phyloP scores from a whole-genome alignment of 2,329 filamentous ascomycete genomes.

The Conoideocrella luteorostrata region DNA sequence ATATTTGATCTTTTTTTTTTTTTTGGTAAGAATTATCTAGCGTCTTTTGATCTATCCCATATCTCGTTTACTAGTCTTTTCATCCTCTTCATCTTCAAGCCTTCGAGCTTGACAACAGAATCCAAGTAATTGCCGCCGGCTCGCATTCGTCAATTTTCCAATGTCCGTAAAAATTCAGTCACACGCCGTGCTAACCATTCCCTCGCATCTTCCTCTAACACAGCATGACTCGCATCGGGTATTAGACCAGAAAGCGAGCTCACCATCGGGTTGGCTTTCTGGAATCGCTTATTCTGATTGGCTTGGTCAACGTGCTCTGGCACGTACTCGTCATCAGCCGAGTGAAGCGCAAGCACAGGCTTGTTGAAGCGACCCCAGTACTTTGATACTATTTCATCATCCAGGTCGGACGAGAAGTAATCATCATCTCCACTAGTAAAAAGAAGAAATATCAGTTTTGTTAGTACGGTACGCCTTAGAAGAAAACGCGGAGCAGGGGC shows the following conservation, averaged over 20 bases:
- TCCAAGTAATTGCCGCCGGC: neutral
- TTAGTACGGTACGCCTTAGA: neutral
- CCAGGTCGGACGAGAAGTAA: slow-evolving; percentile 78
- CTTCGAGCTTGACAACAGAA: no score
- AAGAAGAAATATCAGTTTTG: neutral
- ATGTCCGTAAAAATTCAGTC: slow-evolving; percentile 35
- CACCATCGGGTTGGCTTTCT: slow-evolving; percentile 34
- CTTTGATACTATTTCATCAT: slow-evolving; percentile 42
- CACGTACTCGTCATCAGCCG: slow-evolving; percentile 60
- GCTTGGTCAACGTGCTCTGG: slow-evolving; percentile 51
- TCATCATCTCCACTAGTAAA: slow-evolving; percentile 65
- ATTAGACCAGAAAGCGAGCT: slow-evolving; percentile 47
- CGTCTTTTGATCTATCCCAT: no score
- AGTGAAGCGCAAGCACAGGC: slow-evolving; percentile 58
- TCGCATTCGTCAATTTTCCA: slow-evolving; percentile 10
- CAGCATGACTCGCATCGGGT: slow-evolving; percentile 45
- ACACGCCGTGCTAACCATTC: slow-evolving; percentile 45
- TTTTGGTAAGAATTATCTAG: no score
- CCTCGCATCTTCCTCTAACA: slow-evolving; percentile 38
- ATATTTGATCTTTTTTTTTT: no score
- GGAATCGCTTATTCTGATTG: slow-evolving; percentile 53
- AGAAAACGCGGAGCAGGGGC: slow-evolving; percentile 10
- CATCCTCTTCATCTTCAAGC: no score
- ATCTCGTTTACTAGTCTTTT: no score
- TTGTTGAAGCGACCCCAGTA: slow-evolving; percentile 62